A percentile compares a stretch with the other conserved stretches of the same genome.
These are phyloP conservation scores for Phytophthora colocasiae DNA, from an alignment of 352 stramenopile genomes.

Conservation along the genomic window DNA sequence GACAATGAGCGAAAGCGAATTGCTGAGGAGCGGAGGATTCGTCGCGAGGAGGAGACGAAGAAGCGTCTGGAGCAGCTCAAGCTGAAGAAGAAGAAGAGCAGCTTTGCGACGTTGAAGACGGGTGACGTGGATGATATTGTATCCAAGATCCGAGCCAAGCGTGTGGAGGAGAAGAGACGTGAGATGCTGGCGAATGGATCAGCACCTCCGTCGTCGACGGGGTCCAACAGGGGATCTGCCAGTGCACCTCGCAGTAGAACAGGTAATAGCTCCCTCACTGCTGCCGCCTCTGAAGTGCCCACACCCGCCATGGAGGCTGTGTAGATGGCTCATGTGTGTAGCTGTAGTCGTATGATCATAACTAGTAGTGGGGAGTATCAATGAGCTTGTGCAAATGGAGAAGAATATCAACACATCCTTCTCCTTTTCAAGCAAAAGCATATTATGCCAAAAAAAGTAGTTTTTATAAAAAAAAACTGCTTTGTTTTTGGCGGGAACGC, in stretches of 20 bases:
- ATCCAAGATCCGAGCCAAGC: conserved; percentile 84
- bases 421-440: no score
- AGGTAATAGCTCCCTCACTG: conserved; percentile 8
- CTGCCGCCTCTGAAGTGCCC: conserved; percentile 10
- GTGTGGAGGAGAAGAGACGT: conserved; percentile 75
- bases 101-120: conserved; percentile 76
- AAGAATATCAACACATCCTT: conserved; percentile 3
- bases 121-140: conserved; percentile 87
- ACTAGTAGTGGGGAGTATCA: conserved; percentile 26
- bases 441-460: no score
- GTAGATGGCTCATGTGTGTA: conserved; percentile 29
- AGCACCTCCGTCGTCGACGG: conserved; percentile 29
- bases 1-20: conserved; percentile 89
- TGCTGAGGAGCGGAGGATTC: conserved; percentile 76
- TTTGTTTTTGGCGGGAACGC: no score
- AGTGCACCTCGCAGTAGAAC: conserved; percentile 21
- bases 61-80: conserved; percentile 84
- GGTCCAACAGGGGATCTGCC: conserved; percentile 29
- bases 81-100: conserved; percentile 78
- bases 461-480: no score
- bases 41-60: conserved; percentile 80
- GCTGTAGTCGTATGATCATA: conserved; percentile 29
- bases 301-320: conserved; percentile 44
- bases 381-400: conserved; percentile 5
- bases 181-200: conserved; percentile 57